Conservation (phyloP, 495 filamentous ascomycete genomes). For the Aspergillus homomorphus region DNA sequence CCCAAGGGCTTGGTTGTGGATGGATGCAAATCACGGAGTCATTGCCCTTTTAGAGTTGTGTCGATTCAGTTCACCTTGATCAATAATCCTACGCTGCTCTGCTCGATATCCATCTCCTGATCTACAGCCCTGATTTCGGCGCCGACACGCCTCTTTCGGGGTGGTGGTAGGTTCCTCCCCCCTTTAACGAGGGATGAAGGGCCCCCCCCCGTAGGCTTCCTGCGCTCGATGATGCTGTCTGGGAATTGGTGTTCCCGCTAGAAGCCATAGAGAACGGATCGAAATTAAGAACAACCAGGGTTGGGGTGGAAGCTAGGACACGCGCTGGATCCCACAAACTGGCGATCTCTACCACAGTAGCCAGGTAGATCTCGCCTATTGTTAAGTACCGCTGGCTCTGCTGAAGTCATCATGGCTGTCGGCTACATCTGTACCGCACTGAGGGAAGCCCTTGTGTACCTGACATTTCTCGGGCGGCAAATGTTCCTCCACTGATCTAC, state of each 20-base stretch:
- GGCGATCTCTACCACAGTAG: conserved; percentile 5
- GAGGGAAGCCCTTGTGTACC: no score
- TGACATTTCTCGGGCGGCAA: not conserved
- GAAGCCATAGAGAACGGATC: conserved; percentile 4
- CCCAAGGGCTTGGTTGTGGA: conserved; percentile 22
- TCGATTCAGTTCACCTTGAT: conserved; percentile 5
- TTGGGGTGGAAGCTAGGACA: not conserved
- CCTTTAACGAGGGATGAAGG: not conserved
- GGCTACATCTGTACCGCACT: no score
- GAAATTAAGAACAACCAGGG: conserved; percentile 1
- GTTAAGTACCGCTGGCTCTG: no score
- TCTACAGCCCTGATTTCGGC: not conserved
- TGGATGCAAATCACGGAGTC: conserved; percentile 17
- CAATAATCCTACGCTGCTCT: no score
- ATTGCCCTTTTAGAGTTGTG: conserved; percentile 21
- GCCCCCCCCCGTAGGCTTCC: not conserved
- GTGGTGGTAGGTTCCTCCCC: not conserved
- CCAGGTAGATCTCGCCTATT: not conserved
- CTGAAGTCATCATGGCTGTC: no score
- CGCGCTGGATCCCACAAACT: not conserved
- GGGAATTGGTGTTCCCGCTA: conserved; percentile 2
- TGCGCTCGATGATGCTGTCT: not conserved
- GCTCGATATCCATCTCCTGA: not conserved
- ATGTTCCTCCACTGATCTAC: not conserved
- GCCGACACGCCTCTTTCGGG: not conserved